phyloP scores from a whole-genome alignment of 176 grass and related monocot species.

The Carex pumila region DNA sequence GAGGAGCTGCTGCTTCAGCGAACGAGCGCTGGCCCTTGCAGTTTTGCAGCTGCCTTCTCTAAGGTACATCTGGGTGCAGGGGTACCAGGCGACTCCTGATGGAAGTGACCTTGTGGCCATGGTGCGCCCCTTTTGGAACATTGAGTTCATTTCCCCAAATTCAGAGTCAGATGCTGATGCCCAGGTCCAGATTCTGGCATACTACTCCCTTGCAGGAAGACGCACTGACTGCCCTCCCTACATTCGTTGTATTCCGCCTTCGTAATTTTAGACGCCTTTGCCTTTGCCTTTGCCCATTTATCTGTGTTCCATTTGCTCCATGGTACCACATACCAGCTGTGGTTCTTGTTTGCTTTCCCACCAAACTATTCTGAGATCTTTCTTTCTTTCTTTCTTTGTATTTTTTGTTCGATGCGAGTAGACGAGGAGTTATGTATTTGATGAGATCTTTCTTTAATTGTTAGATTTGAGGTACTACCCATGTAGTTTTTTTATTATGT shows the following conservation, averaged over 20 bases:
- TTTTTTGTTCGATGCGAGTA: neutral
- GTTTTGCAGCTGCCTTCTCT: slow-evolving; percentile 54
- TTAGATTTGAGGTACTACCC: neutral
- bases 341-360: neutral
- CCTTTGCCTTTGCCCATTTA: neutral
- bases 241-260: slow-evolving; percentile 44
- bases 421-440: neutral
- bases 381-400: neutral
- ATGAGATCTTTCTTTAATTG: neutral
- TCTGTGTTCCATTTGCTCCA: neutral
- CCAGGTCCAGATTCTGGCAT: slow-evolving; percentile 82
- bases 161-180: slow-evolving; percentile 30
- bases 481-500: neutral
- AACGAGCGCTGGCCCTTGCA: slow-evolving; percentile 66
- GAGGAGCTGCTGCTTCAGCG: slow-evolving; percentile 76
- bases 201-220: slow-evolving; percentile 83
- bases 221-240: slow-evolving; percentile 65
- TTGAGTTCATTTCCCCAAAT: slow-evolving; percentile 66
- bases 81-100: slow-evolving; percentile 56
- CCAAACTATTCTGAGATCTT: neutral
- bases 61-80: slow-evolving; percentile 98
- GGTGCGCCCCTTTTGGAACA: slow-evolving; percentile 90
- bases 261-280: slow-evolving; percentile 25
- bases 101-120: slow-evolving; percentile 61
- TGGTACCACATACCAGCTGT: neutral